phyloP scores from a whole-genome alignment of 805 yeast species.

The Candida vartiovaarae region DNA sequence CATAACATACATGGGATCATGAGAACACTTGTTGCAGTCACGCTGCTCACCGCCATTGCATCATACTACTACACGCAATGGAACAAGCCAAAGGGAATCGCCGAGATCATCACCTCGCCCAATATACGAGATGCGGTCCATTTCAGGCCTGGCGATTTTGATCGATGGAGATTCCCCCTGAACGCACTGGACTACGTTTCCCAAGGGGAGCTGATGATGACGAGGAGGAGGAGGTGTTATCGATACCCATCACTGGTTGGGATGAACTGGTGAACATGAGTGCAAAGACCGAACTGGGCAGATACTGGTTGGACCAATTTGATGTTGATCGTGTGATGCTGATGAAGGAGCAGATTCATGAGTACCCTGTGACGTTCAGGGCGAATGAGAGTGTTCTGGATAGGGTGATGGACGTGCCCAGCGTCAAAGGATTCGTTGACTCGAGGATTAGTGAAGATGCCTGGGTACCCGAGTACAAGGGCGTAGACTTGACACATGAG shows the following conservation, averaged over 20 bases:
- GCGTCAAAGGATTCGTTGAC: not conserved
- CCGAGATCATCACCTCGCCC: conserved; percentile 6
- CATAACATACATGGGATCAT: no score
- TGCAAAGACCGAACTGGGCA: conserved; percentile 16
- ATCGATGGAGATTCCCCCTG: conserved; percentile 4
- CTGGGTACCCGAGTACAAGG: not conserved
- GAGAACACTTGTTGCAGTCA: no score
- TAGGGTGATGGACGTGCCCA: not conserved
- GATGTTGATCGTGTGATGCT: conserved; percentile 9
- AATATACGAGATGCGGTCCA: not conserved
- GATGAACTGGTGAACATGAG: conserved; percentile 8
- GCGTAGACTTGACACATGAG: conserved; percentile 4
- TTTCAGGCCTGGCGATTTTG: not conserved
- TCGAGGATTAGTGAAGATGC: not conserved
- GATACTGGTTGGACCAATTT: conserved; percentile 5
- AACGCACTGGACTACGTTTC: conserved; percentile 1
- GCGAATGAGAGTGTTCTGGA: not conserved
- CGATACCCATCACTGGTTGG: conserved; percentile 14
- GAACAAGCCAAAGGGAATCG: not conserved
- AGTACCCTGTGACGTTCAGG: conserved; percentile 2
- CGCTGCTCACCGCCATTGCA: no score
- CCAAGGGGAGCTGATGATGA: not conserved
- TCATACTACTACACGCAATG: not conserved
- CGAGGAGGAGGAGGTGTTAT: no score
- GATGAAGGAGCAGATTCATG: conserved; percentile 11